A percentile compares a stretch with the other conserved stretches of the same genome.
Conservation (phyloP, 2,329 filamentous ascomycete genomes). For the Fusarium anguioides region DNA sequence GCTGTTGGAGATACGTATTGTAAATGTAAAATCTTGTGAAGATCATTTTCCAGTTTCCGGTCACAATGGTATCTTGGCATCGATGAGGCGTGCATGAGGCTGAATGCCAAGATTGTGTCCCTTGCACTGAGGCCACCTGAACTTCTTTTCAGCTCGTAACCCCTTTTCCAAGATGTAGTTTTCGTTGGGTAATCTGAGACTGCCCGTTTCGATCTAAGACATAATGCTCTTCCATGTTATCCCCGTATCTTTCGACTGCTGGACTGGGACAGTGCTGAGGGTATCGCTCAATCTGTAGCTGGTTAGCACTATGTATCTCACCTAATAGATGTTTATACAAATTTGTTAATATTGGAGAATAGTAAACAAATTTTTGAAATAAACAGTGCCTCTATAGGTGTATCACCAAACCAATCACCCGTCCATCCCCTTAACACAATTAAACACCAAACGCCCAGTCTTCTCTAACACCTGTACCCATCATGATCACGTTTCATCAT, state of each 20-base stretch:
- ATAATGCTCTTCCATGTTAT: too few relatives aligned
- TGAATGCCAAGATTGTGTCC: background rate
- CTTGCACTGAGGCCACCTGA: background rate
- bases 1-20: rapidly evolving
- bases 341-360: background rate
- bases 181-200: too few relatives aligned
- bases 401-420: background rate
- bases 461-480: background rate
- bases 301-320: too few relatives aligned
- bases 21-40: too few relatives aligned
- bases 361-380: background rate
- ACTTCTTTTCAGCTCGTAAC: too few relatives aligned
- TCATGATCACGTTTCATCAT: background rate
- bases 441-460: background rate
- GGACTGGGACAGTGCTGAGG: too few relatives aligned
- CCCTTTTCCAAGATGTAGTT: background rate
- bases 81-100: background rate
- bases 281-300: too few relatives aligned
- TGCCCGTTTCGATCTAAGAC: too few relatives aligned
- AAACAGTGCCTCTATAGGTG: background rate
- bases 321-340: too few relatives aligned
- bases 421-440: background rate
- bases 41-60: background rate
- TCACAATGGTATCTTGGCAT: background rate
- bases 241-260: too few relatives aligned